These are phyloP conservation scores for Boeremia lycopersici DNA, from an alignment of 2,329 filamentous ascomycete species.

Conservation along the genomic window DNA sequence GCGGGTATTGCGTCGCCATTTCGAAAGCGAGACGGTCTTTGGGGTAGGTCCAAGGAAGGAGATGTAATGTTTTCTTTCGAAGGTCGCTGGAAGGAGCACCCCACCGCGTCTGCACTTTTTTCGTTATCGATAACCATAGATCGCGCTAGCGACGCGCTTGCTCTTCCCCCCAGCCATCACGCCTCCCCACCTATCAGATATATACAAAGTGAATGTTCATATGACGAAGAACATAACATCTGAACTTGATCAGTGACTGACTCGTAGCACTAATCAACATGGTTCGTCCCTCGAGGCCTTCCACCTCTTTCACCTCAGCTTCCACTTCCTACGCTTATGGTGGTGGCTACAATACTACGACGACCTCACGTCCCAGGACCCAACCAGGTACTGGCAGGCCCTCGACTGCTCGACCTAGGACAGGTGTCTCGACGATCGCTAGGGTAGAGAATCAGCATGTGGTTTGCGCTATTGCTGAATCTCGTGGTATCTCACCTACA, in stretches of 20 bases:
- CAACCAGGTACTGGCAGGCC: slow-evolving; percentile 44
- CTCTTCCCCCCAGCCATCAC: not conserved
- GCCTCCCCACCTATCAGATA: not conserved
- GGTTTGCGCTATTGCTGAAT: slow-evolving; percentile 87
- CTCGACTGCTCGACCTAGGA: slow-evolving; percentile 58
- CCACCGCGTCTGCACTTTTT: slow-evolving; percentile 21
- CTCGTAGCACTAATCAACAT: slow-evolving; percentile 33
- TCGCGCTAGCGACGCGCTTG: slow-evolving; percentile 32
- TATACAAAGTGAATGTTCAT: not conserved
- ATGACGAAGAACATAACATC: slow-evolving; percentile 1
- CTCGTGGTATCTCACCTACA: slow-evolving; percentile 81
- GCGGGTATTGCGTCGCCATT: slow-evolving; percentile 85
- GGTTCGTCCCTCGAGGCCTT: slow-evolving; percentile 29
- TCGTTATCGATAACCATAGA: not conserved
- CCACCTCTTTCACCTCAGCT: slow-evolving; percentile 40
- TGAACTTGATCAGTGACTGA: slow-evolving; percentile 25
- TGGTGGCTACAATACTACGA: slow-evolving; percentile 45
- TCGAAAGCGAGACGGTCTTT: not conserved
- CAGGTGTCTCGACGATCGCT: slow-evolving; percentile 63
- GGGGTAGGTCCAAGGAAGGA: not conserved
- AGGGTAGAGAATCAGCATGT: slow-evolving; percentile 69
- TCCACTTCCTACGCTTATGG: slow-evolving; percentile 44
- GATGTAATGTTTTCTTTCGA: not conserved
- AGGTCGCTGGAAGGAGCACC: slow-evolving; percentile 6
- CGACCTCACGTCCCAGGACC: slow-evolving; percentile 43